Evolutionary conservation across 2,329 filamentous ascomycete species (phyloP), one percentile per base, ranked within the genome.

Genomic region (Stagonosporopsis chrysanthemi): DNA sequence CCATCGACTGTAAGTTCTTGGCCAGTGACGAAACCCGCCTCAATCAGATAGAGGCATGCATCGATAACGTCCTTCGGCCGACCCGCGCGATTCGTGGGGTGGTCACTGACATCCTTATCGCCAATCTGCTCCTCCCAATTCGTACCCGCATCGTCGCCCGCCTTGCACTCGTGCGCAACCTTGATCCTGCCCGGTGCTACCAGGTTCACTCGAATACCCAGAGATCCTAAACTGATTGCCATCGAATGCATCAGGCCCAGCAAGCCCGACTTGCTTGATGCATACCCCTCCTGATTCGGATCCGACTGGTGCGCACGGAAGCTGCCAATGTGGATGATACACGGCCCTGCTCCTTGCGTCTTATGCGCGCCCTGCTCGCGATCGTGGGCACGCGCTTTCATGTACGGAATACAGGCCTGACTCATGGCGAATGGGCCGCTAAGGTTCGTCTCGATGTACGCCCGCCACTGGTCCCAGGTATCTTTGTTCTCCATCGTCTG

Each of bases 241-340:
- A 84, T 78, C 26, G 78, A 78, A 60, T 83, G 82, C 68, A 80
- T 81, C 56, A 84, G 61, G 0, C 82, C 82, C 11, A 84, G 66
- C 45, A 84, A 69, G 0, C 82, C 82, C 3, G 82, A 79, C 69
- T 84, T 85, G 11, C 79, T 82, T 0, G 81, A 75, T 17, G 80
- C 81, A 65, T 83, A 82, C 2, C 79, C 80, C 60, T 82, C 80
- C 61, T 81, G 79, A 62, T 82, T 81, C 4, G 78, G 75, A 61
- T 82, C 80, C 28, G 73, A 77, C 58, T 79, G 77, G 35, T 78
- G 70, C 15, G 79, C 79, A 11, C 80, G 77, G 70, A 82, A 82
- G 26, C 77, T 79, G 24, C 77, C 77, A 55, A 82, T 76, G 62
- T 80, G 77, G 39, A 82, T 75, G 61, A 82, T 80, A 53, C 79